Base-by-base conservation (phyloP, 2,329 filamentous ascomycete genomes). In the Cladosporium sp. region DNA sequence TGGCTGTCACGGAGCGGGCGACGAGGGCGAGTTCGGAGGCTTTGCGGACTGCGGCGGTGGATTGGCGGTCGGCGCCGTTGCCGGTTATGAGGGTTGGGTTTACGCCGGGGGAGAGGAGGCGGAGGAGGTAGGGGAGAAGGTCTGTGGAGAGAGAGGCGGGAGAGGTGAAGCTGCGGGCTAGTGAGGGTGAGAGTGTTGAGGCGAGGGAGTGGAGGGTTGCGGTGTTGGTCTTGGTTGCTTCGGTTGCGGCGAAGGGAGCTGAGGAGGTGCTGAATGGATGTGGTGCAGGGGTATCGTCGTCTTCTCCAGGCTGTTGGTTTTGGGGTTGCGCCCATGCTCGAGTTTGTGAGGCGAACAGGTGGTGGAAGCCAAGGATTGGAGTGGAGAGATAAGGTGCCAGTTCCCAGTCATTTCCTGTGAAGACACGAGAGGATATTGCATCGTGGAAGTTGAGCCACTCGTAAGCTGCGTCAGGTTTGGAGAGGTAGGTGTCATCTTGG, bases 381-480 rank as follows among this genome's bases (percentile, higher is more conserved):
- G 95, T 91, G 73, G 89, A 92, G 59, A 98, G 86, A 76, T 99
- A 99, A 0, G 92, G 89, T 0, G 86, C 87, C 18, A 99, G 82
- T 78, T 99, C 95, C 91, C 95, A 99, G 65, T 96, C 93, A 76
- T 97, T 94, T 67, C 87, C 89, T n/a, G 87, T 82, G 75, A 89
- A 96, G 1, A 98, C 85, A 47, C 89, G 88, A 0, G 89, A 88
- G 28, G 92, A 92, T 69, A 96, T 88, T 0, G 84, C 82, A 73
- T 98, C 95, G 78, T 97, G 92, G 78, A 99, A 98, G 77, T 96
- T 85, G 65, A 99, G 86, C 95, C 95, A 99, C 74, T 97, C 94
- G 77, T 97, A 96, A 0, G 92, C 92, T 1, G 86, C 82, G 70
- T 90, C 88, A 0, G 96, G 96, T 75, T 99, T 99, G 38, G 89